Base-by-base conservation (phyloP, 805 yeast genomes). In the Candida suzukii region DNA sequence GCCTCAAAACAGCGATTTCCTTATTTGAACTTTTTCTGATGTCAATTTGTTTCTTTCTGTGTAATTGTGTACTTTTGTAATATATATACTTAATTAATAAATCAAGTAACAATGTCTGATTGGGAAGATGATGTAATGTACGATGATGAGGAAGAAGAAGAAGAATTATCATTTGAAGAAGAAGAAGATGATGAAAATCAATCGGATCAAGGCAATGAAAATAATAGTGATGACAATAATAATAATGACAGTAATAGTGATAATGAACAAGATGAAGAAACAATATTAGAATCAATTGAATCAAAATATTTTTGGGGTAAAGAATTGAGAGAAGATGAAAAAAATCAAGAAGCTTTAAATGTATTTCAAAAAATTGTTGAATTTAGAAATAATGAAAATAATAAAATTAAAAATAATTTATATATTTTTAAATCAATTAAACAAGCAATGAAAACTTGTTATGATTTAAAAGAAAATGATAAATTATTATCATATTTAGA, bases 111-210 rank as follows among this genome's bases (percentile, higher is more conserved):
- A n/a, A 63, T 63, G 68, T 60, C 66, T 1, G 68, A 63, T 34
- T 60, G 64, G 59, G 66, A 60, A 35, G 66, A 48, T 28, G 44
- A 61, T 39, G 64, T 58, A 28, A 61, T 61, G 60, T 60, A 62
- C 31, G 65, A 61, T 41, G 64, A 56, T 18, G 64, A 60, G 31
- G 67, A 58, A 21, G 61, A 58, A 21, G 61, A 26, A 26, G 29
- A 58, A 37, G 63, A 56, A 35, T 48, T 63, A 8, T 58, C 61
- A 2, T 59, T 58, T 46, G 63, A 58, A 39, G 64, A 58, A 27
- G 56, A 51, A 3, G 57, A 51, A 18, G 53, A 51, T 13, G 53
- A 47, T n/a, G 54, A 42, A 11, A 46, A 45, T 14, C 47, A 47
- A 11, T 52, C 46, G 13, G 50, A 41, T n/a, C 46, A 44, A 30